These are phyloP conservation scores for Cordyceps tenuipes DNA, from an alignment of 2,329 filamentous ascomycete genomes.

Conservation along the genomic window DNA sequence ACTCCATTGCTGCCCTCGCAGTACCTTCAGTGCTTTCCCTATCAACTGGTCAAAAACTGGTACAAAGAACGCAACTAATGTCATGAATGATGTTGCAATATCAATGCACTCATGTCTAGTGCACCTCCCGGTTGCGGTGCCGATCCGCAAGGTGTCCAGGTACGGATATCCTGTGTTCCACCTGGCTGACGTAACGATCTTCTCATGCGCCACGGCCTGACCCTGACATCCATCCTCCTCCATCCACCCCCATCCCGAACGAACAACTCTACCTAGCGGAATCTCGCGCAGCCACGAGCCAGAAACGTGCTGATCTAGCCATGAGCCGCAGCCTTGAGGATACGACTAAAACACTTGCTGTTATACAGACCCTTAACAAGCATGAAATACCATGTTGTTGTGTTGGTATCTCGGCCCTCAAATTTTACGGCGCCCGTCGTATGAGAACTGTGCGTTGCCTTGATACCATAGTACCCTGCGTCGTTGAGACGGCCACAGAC, in stretches of 20 bases:
- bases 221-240: neutral
- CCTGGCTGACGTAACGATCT: neutral
- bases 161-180: neutral
- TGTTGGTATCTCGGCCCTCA: neutral
- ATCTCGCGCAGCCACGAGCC: neutral
- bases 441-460: neutral
- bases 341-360: neutral
- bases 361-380: neutral
- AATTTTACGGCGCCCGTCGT: neutral
- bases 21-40: neutral
- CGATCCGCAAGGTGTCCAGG: neutral
- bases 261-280: neutral
- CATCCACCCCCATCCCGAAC: neutral
- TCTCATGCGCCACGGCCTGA: neutral
- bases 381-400: neutral
- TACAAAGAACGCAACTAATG: neutral
- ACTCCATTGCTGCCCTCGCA: neutral
- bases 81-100: neutral
- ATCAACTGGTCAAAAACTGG: too few relatives aligned
- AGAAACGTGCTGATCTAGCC: too few relatives aligned
- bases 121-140: neutral
- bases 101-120: neutral
- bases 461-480: neutral
- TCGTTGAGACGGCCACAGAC: neutral
- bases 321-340: neutral